Evolutionary conservation across 345 rosid genomes (phyloP).

Genomic region (Reutealis trisperma): DNA sequence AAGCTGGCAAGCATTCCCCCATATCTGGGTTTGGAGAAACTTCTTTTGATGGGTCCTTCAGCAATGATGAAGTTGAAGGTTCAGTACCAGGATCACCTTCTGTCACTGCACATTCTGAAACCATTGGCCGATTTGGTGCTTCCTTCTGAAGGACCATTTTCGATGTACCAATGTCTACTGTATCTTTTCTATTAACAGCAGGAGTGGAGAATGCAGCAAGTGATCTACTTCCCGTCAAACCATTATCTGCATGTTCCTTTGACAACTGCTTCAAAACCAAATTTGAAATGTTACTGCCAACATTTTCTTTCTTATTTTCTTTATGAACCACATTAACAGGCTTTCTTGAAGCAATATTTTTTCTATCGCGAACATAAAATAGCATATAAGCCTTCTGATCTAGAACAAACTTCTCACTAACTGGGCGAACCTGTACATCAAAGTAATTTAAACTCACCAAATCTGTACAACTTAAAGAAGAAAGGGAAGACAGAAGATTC

Average conservation of each 20-base stretch:
- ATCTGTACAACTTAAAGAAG: neutral
- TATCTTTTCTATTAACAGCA: constrained; percentile 33
- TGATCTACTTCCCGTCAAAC: constrained; percentile 30
- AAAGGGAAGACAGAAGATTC: neutral
- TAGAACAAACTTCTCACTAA: constrained; percentile 72
- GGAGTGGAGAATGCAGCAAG: constrained; percentile 26
- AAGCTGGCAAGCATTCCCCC: constrained; percentile 20
- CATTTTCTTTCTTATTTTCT: constrained; percentile 46
- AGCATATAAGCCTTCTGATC: constrained; percentile 97
- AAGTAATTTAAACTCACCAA: constrained; percentile 10
- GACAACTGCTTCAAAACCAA: constrained; percentile 36
- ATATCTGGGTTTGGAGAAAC: constrained; percentile 11
- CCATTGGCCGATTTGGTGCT: constrained; percentile 12
- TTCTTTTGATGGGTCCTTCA: constrained; percentile 18
- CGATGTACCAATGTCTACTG: constrained; percentile 7
- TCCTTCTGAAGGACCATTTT: constrained; percentile 31
- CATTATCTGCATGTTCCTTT: constrained; percentile 35
- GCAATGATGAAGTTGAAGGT: constrained; percentile 16
- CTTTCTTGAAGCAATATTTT: constrained; percentile 47
- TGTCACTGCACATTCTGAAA: constrained; percentile 27
- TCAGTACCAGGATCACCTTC: constrained; percentile 23
- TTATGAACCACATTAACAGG: constrained; percentile 38
- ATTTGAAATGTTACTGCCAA: constrained; percentile 32
- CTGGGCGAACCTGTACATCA: constrained; percentile 71
- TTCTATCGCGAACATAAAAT: constrained; percentile 92